Base-by-base conservation (phyloP, 2,329 filamentous ascomycete species). In the Microcera coccophila region DNA sequence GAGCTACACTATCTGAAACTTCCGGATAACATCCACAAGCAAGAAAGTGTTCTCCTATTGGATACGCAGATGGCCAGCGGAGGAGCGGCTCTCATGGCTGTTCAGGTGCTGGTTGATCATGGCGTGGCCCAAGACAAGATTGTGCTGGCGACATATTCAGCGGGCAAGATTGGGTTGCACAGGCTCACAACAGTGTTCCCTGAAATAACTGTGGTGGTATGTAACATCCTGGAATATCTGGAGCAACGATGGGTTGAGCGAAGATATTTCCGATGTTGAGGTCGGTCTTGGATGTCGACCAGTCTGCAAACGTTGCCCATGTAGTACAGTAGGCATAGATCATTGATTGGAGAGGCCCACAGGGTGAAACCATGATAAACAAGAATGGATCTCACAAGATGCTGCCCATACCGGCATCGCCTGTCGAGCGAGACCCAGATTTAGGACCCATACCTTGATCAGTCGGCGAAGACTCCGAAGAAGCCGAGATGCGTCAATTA, bases 21-120 rank as follows among this genome's bases (percentile, higher is more conserved):
- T 3, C 86, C 88, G 0, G 72, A 78, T 3, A 78, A 88, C 48
- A 86, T 97, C 42, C 70, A 78, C 46, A 66, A 77, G 32, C 86
- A 95, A 60, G 83, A 87, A 52, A 85, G 85, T 38, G 89, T 98
- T 15, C 72, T 98, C 47, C 73, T 98, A 7, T 72, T 97, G 16
- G 93, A 97, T 64, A 84, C 90, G 12, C 93, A 98, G 62, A 96
- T 97, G 86, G 89, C 88, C 19, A 90, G 85, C 48, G 93, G 93
- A 33, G 91, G 90, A 26, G 79, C 81, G 14, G 81, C 80, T 1
- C 71, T 98, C 44, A 98, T 98, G 93, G 90, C 93, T 1, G 90
- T 97, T 32, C 86, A 93, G 60, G 88, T 97, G n/a, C 72, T 98
- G 40, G 82, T 95, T 14, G 93, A 98, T 63, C 90, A 97, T 60